Evolutionary conservation across 2,329 filamentous ascomycete species (phyloP), one percentile per base, ranked within the genome.

Genomic region (Sporothrix pallida): DNA sequence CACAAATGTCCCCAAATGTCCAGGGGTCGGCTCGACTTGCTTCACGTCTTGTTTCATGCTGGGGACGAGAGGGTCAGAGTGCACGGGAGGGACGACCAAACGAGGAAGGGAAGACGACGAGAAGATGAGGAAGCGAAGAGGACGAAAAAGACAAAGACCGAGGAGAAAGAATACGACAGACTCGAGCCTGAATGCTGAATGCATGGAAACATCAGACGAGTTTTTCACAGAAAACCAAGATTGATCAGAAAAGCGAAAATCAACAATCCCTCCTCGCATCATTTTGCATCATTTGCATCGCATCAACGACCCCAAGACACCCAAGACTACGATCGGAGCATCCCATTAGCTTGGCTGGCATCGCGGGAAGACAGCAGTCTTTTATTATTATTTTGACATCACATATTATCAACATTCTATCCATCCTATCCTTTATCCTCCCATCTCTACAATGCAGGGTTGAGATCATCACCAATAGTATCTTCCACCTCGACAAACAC

Each of bases 1-100:
- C 26, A 17, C 13, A 17, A 42, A 4, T 42, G 15, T 17, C 37
- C 2, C 17, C 60, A 46, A 13, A 10, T 23, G 26, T 1, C 62
- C n/a, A 56, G 26, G 62, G 62, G 42, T 58, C 70, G 70, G 73
- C 31, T 74, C 42, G 50, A 72, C 73, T 46, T 74, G 73, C 70
- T 72, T 74, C 73, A 74, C 37, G 54, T 60, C 54, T 50, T 50
- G 73, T 74, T 74, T 74, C 73, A 74, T 31, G 37, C 42, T 42
- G 26, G 46, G 37, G 13, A 44, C 54, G 20, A 44, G 68, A 37
- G 31, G 31, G 31, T 37, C 31, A 5, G 31, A 37, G 31, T 37
- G 31, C 31, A 37, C 31, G 31, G 4, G 7, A 37, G 23, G 23
- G 5, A 31, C 31, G 31, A 37, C 4, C 4, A 37, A 7, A 37